Conservation (phyloP, 345 rosid genomes). For the Clarkia xantiana region DNA sequence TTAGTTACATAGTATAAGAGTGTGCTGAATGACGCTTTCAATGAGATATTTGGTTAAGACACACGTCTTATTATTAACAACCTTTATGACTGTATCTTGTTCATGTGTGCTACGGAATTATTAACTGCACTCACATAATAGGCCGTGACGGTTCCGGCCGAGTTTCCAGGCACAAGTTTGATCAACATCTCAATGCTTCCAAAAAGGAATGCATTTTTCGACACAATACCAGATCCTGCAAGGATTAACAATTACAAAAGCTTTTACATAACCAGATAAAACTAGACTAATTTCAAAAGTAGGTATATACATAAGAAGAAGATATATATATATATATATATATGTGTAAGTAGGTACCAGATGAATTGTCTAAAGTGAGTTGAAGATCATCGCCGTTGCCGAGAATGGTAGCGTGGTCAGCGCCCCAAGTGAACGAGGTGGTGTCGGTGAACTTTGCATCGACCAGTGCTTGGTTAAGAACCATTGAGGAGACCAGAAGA, state of each 20-base stretch:
- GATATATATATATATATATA: too few species aligned
- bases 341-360: neutral
- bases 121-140: conserved; percentile 5
- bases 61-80: too few species aligned
- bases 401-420: conserved; percentile 1
- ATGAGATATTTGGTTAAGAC: too few species aligned
- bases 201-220: conserved; percentile 1
- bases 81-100: too few species aligned
- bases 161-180: conserved; percentile 10
- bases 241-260: too few species aligned
- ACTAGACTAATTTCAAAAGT: too few species aligned
- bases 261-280: too few species aligned
- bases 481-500: conserved; percentile 7
- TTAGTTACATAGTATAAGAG: too few species aligned
- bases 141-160: conserved; percentile 11
- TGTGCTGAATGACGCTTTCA: too few species aligned
- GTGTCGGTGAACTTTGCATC: conserved; percentile 7
- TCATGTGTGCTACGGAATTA: too few species aligned
- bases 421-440: conserved; percentile 10
- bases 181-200: conserved; percentile 10
- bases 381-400: conserved; percentile 6
- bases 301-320: too few species aligned
- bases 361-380: conserved; percentile 7
- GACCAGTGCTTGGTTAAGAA: neutral
- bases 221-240: conserved; percentile 6